Conservation (phyloP, 208 protist genomes). For the Crithidia acanthocephali region DNA sequence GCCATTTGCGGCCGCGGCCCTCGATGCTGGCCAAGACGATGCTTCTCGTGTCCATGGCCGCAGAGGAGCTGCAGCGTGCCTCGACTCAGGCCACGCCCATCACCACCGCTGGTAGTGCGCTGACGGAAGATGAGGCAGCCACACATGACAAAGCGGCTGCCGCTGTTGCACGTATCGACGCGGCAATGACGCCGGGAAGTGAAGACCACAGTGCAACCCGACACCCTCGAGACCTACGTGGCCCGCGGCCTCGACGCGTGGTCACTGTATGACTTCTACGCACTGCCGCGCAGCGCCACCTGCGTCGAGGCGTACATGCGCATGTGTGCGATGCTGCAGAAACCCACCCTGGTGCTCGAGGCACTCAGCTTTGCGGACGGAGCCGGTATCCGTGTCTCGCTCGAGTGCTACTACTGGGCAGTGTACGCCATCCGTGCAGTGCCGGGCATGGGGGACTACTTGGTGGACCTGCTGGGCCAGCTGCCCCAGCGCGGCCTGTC, state of each 20-base stretch:
- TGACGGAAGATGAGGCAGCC: background rate
- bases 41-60: constrained; percentile 64
- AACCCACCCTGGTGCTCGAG: constrained; percentile 68
- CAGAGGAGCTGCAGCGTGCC: constrained; percentile 38
- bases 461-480: constrained; percentile 78
- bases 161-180: too few relatives aligned
- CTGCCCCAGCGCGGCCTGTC: constrained; percentile 74
- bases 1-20: constrained; percentile 62
- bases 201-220: background rate
- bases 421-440: constrained; percentile 74
- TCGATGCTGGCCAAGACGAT: constrained; percentile 82
- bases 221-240: constrained; percentile 21
- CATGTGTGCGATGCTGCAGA: constrained; percentile 58
- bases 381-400: constrained; percentile 50
- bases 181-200: background rate
- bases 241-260: constrained; percentile 80
- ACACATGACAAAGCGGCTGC: too few relatives aligned
- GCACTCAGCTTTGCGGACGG: constrained; percentile 74
- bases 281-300: constrained; percentile 49
- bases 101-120: background rate
- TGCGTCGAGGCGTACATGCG: constrained; percentile 82
- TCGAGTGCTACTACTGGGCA: constrained; percentile 83
- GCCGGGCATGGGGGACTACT: constrained; percentile 75
- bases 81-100: background rate
- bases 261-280: constrained; percentile 91